A percentile compares a stretch with the other conserved stretches of the same genome.
Conservation (phyloP, 805 yeast genomes). For the Spathaspora girioi region DNA sequence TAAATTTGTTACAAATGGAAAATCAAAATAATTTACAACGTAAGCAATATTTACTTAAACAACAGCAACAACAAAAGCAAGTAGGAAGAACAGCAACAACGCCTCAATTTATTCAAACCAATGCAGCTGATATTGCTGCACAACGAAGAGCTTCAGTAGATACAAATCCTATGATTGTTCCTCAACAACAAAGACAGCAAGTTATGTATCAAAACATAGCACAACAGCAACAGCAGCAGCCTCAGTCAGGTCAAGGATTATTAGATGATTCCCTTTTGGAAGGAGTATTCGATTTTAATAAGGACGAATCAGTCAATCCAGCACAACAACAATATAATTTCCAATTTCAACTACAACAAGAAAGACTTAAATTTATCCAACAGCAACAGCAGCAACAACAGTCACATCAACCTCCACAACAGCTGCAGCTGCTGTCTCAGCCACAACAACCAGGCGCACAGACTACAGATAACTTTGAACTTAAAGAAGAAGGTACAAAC, state of each 20-base stretch:
- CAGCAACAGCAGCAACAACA: constrained; percentile 7
- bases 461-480: constrained; percentile 5
- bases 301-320: not conserved
- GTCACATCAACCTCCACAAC: not conserved
- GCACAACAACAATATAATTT: constrained; percentile 12
- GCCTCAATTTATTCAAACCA: not conserved
- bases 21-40: constrained; percentile 17
- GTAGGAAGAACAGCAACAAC: constrained; percentile 8
- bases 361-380: constrained; percentile 14
- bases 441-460: not conserved
- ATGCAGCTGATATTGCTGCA: not conserved
- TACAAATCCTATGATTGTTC: not conserved
- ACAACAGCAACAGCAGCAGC: constrained; percentile 5
- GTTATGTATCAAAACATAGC: constrained; percentile 2
- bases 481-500: constrained; percentile 4
- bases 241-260: constrained; percentile 6
- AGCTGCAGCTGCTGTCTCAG: not conserved
- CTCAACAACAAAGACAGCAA: constrained; percentile 6
- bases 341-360: constrained; percentile 15
- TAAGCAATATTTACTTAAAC: constrained; percentile 16
- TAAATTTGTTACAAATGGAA: constrained; percentile 15
- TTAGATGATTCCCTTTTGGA: constrained; percentile 3
- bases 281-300: constrained; percentile 1
- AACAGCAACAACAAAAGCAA: constrained; percentile 11
- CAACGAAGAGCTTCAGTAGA: not conserved